phyloP scores from a whole-genome alignment of 2,329 filamentous ascomycete species.

The Hypoxylon rubiginosum region DNA sequence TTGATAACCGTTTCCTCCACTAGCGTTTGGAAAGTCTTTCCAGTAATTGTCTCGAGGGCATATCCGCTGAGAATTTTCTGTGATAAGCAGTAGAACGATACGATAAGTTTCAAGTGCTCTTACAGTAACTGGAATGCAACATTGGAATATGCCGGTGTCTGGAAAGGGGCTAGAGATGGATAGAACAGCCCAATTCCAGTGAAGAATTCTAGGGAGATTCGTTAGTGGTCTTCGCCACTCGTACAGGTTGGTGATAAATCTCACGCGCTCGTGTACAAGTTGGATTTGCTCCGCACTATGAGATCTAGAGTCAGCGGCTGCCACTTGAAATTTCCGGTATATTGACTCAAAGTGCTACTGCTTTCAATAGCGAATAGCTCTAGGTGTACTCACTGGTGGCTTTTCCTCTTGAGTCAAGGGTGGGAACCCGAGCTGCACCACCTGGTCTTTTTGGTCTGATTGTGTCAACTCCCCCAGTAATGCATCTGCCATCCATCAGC shows the following conservation, averaged over 20 bases:
- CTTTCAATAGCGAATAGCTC: too few relatives aligned
- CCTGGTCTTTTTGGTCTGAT: slow-evolving; percentile 38
- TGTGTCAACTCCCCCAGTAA: slow-evolving; percentile 50
- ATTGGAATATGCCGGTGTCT: slow-evolving; percentile 49
- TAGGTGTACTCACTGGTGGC: slow-evolving; percentile 36
- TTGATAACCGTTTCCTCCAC: slow-evolving; percentile 54
- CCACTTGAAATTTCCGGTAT: neutral
- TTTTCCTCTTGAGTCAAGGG: slow-evolving; percentile 45
- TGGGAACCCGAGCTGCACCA: slow-evolving; percentile 50
- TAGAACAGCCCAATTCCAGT: slow-evolving; percentile 47
- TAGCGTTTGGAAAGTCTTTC: slow-evolving; percentile 52
- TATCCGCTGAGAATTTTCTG: slow-evolving; percentile 52
- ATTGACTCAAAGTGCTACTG: neutral
- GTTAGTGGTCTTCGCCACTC: slow-evolving; percentile 18
- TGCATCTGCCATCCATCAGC: slow-evolving; percentile 43
- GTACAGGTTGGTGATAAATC: slow-evolving; percentile 10
- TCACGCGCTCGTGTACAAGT: slow-evolving; percentile 48
- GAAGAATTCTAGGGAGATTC: slow-evolving; percentile 44
- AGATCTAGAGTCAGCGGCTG: slow-evolving; percentile 1
- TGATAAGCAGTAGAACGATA: slow-evolving; percentile 48
- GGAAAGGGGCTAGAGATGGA: slow-evolving; percentile 46
- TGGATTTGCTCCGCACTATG: slow-evolving; percentile 46
- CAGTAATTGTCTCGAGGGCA: slow-evolving; percentile 56
- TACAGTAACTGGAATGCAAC: slow-evolving; percentile 51
- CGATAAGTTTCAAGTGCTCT: slow-evolving; percentile 41